A percentile compares a stretch with the other conserved stretches of the same genome.
Evolutionary conservation across 306 rosid species (phyloP).

Genomic region (Cucumis melo): DNA sequence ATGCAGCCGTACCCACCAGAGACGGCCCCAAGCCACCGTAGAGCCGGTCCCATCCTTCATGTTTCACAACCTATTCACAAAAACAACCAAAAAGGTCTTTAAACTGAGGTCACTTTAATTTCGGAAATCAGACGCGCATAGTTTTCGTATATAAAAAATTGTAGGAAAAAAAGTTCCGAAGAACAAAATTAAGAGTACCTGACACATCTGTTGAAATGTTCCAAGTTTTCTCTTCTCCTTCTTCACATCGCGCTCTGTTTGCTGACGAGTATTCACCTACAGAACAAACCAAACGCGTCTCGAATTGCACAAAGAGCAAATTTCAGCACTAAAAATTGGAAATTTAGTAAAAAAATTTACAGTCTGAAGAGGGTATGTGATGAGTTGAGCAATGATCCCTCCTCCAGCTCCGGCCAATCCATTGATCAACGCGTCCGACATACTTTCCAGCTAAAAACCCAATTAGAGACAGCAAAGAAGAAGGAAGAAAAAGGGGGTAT

Average conservation of each 20-base stretch:
- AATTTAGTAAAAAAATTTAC: slow-evolving; percentile 18
- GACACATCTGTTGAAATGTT: slow-evolving; percentile 47
- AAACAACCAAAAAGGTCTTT: background rate
- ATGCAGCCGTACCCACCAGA: slow-evolving; percentile 72
- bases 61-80: slow-evolving; percentile 50
- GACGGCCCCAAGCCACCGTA: slow-evolving; percentile 88
- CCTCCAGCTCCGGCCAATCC: slow-evolving; percentile 97
- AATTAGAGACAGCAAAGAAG: background rate
- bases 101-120: background rate
- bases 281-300: slow-evolving; percentile 14
- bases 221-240: slow-evolving; percentile 40
- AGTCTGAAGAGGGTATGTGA: slow-evolving; percentile 95
- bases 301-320: background rate
- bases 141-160: background rate
- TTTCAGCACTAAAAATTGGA: background rate
- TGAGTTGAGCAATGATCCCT: slow-evolving; percentile 95
- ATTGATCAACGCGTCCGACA: slow-evolving; percentile 97
- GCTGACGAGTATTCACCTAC: slow-evolving; percentile 90
- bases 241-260: slow-evolving; percentile 78
- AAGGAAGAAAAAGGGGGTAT: background rate
- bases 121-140: background rate
- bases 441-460: slow-evolving; percentile 18
- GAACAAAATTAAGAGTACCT: slow-evolving; percentile 30
- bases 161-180: background rate
- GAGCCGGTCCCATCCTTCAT: slow-evolving; percentile 83